Evolutionary conservation across 371 early-diverging fungal species (phyloP), one percentile per base, ranked within the genome.

Genomic region (Enteropsectra breve): DNA sequence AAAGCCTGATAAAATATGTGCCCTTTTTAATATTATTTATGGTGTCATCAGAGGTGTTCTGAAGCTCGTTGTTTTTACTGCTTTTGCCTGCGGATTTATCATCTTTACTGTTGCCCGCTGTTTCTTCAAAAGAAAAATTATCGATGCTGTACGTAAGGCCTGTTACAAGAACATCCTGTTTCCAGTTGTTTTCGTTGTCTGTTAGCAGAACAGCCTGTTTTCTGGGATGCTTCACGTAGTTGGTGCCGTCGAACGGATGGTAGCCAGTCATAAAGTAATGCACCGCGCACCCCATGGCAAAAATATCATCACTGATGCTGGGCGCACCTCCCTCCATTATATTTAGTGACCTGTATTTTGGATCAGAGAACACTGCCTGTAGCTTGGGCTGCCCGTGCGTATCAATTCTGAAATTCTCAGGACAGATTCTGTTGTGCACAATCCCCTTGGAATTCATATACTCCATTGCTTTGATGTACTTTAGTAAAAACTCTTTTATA

Each of bases 191-290:
- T n/a, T n/a, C n/a, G n/a, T n/a, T n/a, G 43, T 43, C 43, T 21
- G 43, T 43, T n/a, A n/a, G n/a, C n/a, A n/a, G n/a, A n/a, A n/a
- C n/a, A 21, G 15, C 21, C 43, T 21, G 15, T 15, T 21, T 15
- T 21, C 15, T 21, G 15, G 15, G 11, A 11, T 52, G 11, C 52
- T 52, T 52, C 11, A 28, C 24, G 52, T 11, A 32, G 52, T 32
- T 23, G 15, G 11, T 11, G 11, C 11, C 11, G 24, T 52, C 52
- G 24, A 52, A 52, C 11, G 52, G 52, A 32, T 52, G 52, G 24
- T 52, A 32, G 11, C 52, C 52, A 24, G 52, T 52, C 11, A 52
- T 11, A 32, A 11, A 52, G 24, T 52, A 52, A 24, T 52, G 52
- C 28, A 52, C 11, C 11, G 24, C 52, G 24, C 52, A 52, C 15